Percentiles rank a stretch among this genome's conserved stretches.
Conservation (phyloP, 805 yeast species). For the Saccharomycopsis selenospora region DNA sequence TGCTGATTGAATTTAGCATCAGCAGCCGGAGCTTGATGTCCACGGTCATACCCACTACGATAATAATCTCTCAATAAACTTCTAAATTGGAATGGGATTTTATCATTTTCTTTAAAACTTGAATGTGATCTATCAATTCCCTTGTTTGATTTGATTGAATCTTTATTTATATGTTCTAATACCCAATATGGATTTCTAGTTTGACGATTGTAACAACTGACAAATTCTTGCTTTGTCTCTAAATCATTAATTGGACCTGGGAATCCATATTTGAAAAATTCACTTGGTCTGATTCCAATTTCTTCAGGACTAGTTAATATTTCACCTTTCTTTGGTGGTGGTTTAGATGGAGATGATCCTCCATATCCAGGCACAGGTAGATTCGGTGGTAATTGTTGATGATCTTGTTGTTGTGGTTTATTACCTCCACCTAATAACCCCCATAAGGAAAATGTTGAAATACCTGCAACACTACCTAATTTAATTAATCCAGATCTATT, state of each 20-base stretch:
- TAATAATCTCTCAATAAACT: slow-evolving; percentile 78
- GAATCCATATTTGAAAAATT: slow-evolving; percentile 83
- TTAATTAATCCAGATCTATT: background rate
- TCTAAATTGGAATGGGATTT: slow-evolving; percentile 68
- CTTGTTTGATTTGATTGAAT: slow-evolving; percentile 45
- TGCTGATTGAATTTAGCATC: slow-evolving; percentile 83
- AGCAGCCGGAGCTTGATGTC: slow-evolving; percentile 98
- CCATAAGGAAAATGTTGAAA: background rate
- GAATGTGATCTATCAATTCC: slow-evolving; percentile 75
- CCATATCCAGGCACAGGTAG: background rate
- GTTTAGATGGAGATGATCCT: background rate
- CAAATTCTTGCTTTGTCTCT: slow-evolving; percentile 63
- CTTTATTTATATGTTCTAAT: slow-evolving; percentile 78
- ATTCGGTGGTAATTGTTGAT: background rate
- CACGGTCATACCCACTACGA: slow-evolving; percentile 93
- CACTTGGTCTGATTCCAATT: slow-evolving; percentile 55
- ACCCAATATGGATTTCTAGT: slow-evolving; percentile 83
- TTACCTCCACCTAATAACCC: background rate
- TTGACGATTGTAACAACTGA: slow-evolving; percentile 79
- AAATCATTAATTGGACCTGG: slow-evolving; percentile 94
- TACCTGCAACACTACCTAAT: background rate
- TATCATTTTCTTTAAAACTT: slow-evolving; percentile 80
- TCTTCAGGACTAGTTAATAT: slow-evolving; percentile 1
- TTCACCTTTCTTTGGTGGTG: slow-evolving; percentile 1
- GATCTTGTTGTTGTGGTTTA: background rate